Conservation (phyloP, 257 asterid genomes). For the Scutellaria barbata region DNA sequence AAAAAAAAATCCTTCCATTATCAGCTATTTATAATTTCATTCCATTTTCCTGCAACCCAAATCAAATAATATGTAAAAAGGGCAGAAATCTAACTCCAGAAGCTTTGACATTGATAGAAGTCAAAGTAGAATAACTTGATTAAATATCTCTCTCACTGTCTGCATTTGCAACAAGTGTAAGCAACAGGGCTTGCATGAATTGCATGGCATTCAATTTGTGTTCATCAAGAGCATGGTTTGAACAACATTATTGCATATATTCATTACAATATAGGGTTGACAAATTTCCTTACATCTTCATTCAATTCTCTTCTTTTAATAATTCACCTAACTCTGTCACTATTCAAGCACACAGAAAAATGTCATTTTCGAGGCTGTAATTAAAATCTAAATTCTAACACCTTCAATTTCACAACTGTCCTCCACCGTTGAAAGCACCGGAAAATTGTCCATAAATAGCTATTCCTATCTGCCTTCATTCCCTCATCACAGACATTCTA, state of each 20-base stretch:
- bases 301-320: conserved; percentile 39
- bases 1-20: too few species aligned
- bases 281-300: conserved; percentile 30
- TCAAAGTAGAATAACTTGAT: background rate
- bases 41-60: too few species aligned
- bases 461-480: conserved; percentile 24
- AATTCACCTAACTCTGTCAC: conserved; percentile 41
- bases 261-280: conserved; percentile 33
- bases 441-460: conserved; percentile 48
- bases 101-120: too few species aligned
- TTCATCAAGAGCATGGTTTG: background rate
- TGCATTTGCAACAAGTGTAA: conserved; percentile 46
- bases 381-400: background rate
- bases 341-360: background rate
- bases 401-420: conserved; percentile 29
- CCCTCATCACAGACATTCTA: conserved; percentile 33
- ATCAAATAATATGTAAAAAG: too few species aligned
- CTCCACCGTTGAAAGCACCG: conserved; percentile 16
- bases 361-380: background rate
- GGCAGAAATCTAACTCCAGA: too few species aligned
- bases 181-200: conserved; percentile 38
- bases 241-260: background rate
- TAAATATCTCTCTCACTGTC: background rate
- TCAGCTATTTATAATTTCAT: too few species aligned
- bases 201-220: conserved; percentile 39